Evolutionary conservation across 257 asterid genomes (phyloP).

Genomic region (Leptodermis oblonga): DNA sequence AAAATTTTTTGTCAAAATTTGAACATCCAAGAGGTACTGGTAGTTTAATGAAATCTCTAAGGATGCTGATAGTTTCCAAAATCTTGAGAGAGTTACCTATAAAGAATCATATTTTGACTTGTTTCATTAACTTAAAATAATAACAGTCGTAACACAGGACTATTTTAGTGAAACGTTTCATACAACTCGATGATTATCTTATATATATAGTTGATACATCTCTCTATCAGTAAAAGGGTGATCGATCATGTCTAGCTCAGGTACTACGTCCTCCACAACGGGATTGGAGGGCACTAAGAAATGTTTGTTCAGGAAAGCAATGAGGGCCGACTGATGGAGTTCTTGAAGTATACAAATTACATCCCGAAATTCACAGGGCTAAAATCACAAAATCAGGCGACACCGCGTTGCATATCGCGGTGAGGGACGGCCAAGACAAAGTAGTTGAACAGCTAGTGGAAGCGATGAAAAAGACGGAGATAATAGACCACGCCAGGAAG

Average conservation of each 20-base stretch:
- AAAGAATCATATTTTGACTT: too few relatives aligned
- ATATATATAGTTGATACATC: too few relatives aligned
- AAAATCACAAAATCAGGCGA: slow-evolving; percentile 11
- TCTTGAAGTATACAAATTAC: background rate
- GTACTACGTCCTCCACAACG: background rate
- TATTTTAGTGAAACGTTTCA: too few relatives aligned
- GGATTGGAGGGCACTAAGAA: slow-evolving; percentile 5
- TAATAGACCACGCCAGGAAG: background rate
- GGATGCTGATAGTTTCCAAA: too few relatives aligned
- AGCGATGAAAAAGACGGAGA: background rate
- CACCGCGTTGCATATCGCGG: slow-evolving; percentile 16
- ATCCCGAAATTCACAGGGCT: slow-evolving; percentile 4
- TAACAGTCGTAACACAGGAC: too few relatives aligned
- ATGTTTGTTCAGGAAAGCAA: slow-evolving; percentile 16
- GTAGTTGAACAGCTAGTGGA: background rate
- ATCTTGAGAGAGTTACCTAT: too few relatives aligned
- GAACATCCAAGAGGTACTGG: too few relatives aligned
- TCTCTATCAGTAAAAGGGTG: too few relatives aligned
- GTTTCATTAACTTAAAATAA: too few relatives aligned
- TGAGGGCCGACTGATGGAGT: slow-evolving; percentile 8
- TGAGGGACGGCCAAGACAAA: background rate
- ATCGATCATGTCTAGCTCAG: background rate
- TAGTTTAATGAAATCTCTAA: too few relatives aligned
- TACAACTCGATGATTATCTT: too few relatives aligned
- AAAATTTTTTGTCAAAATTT: too few relatives aligned